Conservation (phyloP, 805 yeast species). For the Candida nemodendra region DNA sequence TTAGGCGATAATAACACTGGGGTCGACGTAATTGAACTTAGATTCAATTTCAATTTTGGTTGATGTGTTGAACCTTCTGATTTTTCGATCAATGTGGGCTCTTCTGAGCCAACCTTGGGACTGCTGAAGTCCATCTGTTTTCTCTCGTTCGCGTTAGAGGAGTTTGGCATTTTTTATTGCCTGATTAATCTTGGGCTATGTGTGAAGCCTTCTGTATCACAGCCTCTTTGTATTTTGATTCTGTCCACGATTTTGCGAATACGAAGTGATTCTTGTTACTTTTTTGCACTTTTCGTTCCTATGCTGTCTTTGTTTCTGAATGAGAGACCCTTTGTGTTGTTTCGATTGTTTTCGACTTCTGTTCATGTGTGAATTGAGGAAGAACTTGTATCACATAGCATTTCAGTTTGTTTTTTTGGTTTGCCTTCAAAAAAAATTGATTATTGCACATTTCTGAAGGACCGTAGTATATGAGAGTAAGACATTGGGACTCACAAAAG, state of each 20-base stretch:
- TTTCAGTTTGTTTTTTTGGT: no score
- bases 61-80: neutral
- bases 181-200: no score
- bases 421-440: slow-evolving; percentile 9
- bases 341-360: neutral
- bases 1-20: slow-evolving; percentile 33
- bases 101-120: neutral
- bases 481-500: neutral
- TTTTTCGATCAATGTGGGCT: no score
- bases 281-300: neutral
- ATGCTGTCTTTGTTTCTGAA: slow-evolving; percentile 6
- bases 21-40: slow-evolving; percentile 20
- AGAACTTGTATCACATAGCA: no score
- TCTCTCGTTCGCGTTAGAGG: neutral
- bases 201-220: no score
- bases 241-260: no score
- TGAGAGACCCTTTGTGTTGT: neutral
- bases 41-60: slow-evolving; percentile 23
- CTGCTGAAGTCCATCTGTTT: neutral
- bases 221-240: no score
- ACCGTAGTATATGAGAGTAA: neutral
- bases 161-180: neutral
- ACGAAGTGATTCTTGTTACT: no score
- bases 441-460: slow-evolving; percentile 9
- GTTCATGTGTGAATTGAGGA: no score